These are phyloP conservation scores for Catunica adiposa DNA, from an alignment of 2,329 filamentous ascomycete genomes.

Conservation along the genomic window DNA sequence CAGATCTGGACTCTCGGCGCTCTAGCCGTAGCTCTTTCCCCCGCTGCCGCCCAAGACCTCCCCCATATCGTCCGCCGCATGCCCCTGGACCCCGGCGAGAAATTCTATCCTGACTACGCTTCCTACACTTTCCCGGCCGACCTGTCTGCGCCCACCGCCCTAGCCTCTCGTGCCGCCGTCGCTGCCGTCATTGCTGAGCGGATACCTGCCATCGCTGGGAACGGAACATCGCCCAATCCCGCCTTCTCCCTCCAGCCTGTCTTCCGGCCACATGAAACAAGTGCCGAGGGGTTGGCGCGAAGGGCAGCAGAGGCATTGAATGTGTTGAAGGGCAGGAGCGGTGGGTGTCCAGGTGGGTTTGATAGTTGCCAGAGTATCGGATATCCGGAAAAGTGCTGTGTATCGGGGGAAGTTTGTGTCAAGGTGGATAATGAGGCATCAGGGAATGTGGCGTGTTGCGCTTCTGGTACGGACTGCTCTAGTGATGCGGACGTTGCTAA, in stretches of 20 bases:
- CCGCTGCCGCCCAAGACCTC: constrained; percentile 19
- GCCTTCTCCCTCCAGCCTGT: not conserved
- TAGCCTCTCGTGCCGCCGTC: constrained; percentile 20
- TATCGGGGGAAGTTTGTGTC: constrained; percentile 48
- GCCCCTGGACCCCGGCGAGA: constrained; percentile 51
- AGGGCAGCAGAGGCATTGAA: constrained; percentile 31
- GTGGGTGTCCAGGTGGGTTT: constrained; percentile 52
- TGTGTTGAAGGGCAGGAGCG: constrained; percentile 35
- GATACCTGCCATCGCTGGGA: constrained; percentile 25
- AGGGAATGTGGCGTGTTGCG: constrained; percentile 62
- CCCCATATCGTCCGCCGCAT: constrained; percentile 58
- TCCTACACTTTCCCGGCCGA: constrained; percentile 24
- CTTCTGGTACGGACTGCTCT: constrained; percentile 44
- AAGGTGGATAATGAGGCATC: constrained; percentile 43
- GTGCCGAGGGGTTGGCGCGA: constrained; percentile 19
- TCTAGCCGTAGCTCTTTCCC: not conserved
- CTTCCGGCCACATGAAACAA: constrained; percentile 1
- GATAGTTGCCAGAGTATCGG: constrained; percentile 46
- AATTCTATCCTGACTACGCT: constrained; percentile 55
- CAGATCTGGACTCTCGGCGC: constrained; percentile 17
- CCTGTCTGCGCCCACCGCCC: constrained; percentile 11
- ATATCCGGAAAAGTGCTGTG: constrained; percentile 57
- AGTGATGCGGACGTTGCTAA: constrained; percentile 40
- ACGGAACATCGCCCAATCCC: constrained; percentile 24
- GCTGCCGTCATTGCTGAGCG: constrained; percentile 20